These are phyloP conservation scores for Haplosporangium sp. DNA, from an alignment of 371 early-diverging fungal genomes.

Conservation along the genomic window DNA sequence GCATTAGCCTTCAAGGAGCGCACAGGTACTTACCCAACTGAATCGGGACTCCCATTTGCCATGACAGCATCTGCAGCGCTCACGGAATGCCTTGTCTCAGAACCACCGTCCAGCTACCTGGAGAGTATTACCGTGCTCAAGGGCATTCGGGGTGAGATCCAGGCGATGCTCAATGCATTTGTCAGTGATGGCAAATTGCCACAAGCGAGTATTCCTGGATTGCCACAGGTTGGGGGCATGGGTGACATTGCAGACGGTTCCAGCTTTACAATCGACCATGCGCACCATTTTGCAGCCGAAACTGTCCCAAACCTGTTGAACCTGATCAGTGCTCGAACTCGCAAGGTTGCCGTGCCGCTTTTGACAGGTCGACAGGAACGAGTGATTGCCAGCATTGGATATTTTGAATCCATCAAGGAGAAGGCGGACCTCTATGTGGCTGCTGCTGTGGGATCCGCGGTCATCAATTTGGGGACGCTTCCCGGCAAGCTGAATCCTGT, in stretches of 20 bases:
- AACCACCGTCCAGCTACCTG: conserved; percentile 62
- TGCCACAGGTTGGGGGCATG: conserved; percentile 71
- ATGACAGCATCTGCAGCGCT: conserved; percentile 63
- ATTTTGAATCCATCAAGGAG: conserved; percentile 72
- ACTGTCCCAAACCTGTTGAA: conserved; percentile 61
- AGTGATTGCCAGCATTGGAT: conserved; percentile 71
- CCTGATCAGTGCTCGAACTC: conserved; percentile 58
- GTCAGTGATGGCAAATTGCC: conserved; percentile 65
- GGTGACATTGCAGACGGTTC: conserved; percentile 61
- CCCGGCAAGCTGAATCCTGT: conserved; percentile 89
- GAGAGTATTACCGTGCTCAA: conserved; percentile 79
- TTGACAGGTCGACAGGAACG: conserved; percentile 74
- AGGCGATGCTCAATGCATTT: conserved; percentile 73
- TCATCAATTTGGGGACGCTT: conserved; percentile 80
- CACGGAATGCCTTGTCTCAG: conserved; percentile 62
- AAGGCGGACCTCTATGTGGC: conserved; percentile 77
- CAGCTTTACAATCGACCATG: conserved; percentile 74
- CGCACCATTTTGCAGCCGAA: conserved; percentile 63
- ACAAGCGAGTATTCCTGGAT: conserved; percentile 60
- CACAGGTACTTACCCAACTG: conserved; percentile 58
- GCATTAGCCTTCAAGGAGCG: conserved; percentile 69
- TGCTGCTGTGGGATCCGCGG: conserved; percentile 87
- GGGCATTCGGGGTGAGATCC: conserved; percentile 81
- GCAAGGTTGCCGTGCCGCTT: conserved; percentile 54
- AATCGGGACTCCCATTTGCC: conserved; percentile 63